A percentile compares a stretch with the other conserved stretches of the same genome.
phyloP scores from a whole-genome alignment of 192 early-diverging fungal species.

The Fimicolochytrium jonesii region DNA sequence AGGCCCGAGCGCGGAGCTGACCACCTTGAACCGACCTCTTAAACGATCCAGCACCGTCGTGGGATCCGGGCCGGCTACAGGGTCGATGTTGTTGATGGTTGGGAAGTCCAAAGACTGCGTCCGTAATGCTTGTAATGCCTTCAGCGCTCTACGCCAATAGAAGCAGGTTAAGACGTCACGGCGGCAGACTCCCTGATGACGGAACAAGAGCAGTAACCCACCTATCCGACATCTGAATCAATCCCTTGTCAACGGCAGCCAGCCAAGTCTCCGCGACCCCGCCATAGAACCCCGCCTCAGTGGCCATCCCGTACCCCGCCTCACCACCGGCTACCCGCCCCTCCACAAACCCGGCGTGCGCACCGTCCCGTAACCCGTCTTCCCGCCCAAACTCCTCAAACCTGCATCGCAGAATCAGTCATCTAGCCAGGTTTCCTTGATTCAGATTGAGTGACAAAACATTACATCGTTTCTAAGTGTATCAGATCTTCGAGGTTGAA shows the following conservation, averaged over 20 bases:
- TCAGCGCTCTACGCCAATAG: neutral
- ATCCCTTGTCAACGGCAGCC: neutral
- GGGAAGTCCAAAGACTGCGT: slow-evolving; percentile 16
- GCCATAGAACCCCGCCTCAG: slow-evolving; percentile 26
- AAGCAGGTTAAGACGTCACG: no score
- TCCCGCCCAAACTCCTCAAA: slow-evolving; percentile 29
- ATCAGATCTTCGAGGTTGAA: slow-evolving; percentile 27
- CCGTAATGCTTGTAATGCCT: slow-evolving; percentile 6
- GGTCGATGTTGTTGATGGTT: neutral
- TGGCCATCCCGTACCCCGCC: slow-evolving; percentile 12
- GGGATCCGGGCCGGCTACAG: slow-evolving; percentile 12
- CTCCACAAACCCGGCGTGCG: slow-evolving; percentile 13
- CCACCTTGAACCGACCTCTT: slow-evolving; percentile 19
- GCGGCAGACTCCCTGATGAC: no score
- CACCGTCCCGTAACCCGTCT: slow-evolving; percentile 28
- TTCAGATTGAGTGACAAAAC: neutral
- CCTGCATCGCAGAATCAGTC: slow-evolving; percentile 6
- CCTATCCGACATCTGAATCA: slow-evolving; percentile 10
- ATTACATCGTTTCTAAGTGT: slow-evolving; percentile 29
- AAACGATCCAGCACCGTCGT: slow-evolving; percentile 8
- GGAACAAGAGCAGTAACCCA: neutral
- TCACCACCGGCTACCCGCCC: slow-evolving; percentile 16
- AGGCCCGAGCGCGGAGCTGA: neutral
- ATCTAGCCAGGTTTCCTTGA: no score
- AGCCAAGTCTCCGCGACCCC: slow-evolving; percentile 20